These are phyloP conservation scores for Leccinum pachyderme DNA, from an alignment of 1,284 basidiomycete genomes.

Conservation along the genomic window DNA sequence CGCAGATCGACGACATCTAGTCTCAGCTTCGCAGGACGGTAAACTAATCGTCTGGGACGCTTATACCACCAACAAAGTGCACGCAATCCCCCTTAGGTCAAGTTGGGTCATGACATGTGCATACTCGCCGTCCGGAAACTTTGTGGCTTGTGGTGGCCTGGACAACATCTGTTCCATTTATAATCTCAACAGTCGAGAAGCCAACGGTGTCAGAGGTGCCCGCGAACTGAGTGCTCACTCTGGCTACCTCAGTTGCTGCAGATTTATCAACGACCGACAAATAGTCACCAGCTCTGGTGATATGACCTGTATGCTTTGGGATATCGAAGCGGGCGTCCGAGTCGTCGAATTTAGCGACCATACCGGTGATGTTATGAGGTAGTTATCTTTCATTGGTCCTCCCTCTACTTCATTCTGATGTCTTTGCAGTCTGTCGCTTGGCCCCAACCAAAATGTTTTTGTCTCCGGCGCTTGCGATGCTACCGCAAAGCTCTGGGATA, in stretches of 20 bases:
- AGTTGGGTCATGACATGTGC: slow-evolving; percentile 99
- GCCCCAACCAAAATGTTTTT: slow-evolving; percentile 93
- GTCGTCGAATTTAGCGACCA: slow-evolving; percentile 98
- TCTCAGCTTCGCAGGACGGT: slow-evolving; percentile 98
- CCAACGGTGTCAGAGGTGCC: slow-evolving; percentile 71
- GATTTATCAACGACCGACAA: slow-evolving; percentile 97
- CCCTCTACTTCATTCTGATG: slow-evolving; percentile 15
- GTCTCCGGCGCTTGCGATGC: slow-evolving; percentile 99
- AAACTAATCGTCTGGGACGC: slow-evolving; percentile 99
- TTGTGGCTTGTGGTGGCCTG: slow-evolving; percentile 96
- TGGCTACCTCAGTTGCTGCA: slow-evolving; percentile 96
- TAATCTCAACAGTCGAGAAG: slow-evolving; percentile 78
- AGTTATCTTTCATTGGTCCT: slow-evolving; percentile 10
- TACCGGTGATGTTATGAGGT: slow-evolving; percentile 99
- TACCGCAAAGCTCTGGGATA: slow-evolving; percentile 98
- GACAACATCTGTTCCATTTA: slow-evolving; percentile 99
- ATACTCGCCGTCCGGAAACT: slow-evolving; percentile 95
- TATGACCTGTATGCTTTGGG: slow-evolving; percentile 99
- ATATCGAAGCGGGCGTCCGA: slow-evolving; percentile 94
- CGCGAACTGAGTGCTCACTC: slow-evolving; percentile 96
- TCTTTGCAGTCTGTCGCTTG: slow-evolving; percentile 77
- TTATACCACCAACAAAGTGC: slow-evolving; percentile 99
- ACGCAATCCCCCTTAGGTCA: slow-evolving; percentile 95
- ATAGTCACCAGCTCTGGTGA: slow-evolving; percentile 97
- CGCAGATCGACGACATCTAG: slow-evolving; percentile 92